Evolutionary conservation across 495 filamentous ascomycete genomes (phyloP), one percentile per base, ranked within the genome.

Genomic region (Penicillium chermesinum): DNA sequence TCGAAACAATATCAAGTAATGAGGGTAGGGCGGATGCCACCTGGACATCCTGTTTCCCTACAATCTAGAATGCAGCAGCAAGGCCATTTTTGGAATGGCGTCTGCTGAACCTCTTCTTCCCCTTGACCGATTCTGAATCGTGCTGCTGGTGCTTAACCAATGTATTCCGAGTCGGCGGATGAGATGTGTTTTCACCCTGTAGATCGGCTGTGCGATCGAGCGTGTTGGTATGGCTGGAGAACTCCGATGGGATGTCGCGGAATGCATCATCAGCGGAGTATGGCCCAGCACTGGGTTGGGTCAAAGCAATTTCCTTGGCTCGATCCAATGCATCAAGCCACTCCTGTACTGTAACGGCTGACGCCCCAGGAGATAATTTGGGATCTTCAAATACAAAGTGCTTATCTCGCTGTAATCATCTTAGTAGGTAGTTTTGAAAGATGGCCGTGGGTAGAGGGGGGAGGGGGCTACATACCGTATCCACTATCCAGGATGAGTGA

Each of bases 321-420:
- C 84, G 78, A 54, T 91, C 88, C 33, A 96, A 71, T 32, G 77
- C 79, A 52, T 94, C 90, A 33, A 95, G 72, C 91, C 91, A 96
- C 59, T 96, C 90, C 52, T 91, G 82, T 0, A 81, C 79, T 30
- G 81, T 81, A 17, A 72, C 49, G 4, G 73, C 68, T 12, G 72
- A 68, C 18, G 73, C 49, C 19, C 67, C 70, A 19, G 74, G 71
- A n/a, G 70, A 66, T 10, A 81, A 79, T 64, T 91, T 93, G 6
- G 82, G 75, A 59, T 94, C 91, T 70, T 99, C 94, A 62, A 99
- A 99, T 15, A 86, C 88, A 61, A 85, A 91, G 51, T 93, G 90
- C 65, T 89, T 86, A 37, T 95, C 90, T 48, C 81, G 80, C 94
- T 97, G 55, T 38, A 47, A 61, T 21, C 67, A 33, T 33, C 46